Evolutionary conservation across 2,329 filamentous ascomycete genomes (phyloP), one percentile per base, ranked within the genome.

Genomic region (Penicillium palitans): DNA sequence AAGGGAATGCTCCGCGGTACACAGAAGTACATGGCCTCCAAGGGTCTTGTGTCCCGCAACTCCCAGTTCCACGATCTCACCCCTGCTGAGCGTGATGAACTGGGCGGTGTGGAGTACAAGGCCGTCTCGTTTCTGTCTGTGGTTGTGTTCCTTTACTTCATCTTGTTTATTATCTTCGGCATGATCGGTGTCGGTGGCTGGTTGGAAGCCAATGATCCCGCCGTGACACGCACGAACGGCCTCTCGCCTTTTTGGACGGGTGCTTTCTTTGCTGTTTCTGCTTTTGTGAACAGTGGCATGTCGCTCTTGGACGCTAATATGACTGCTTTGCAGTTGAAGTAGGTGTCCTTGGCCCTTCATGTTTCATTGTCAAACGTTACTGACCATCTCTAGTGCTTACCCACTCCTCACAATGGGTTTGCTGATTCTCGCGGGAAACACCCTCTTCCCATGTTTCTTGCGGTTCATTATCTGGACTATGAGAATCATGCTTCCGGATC

Each of bases 401-500:
- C 68, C 76, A 1, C 68, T 81, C 4, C 63, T 81, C 15, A 76
- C 76, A 1, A 76, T 87, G 78, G 83, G 82, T 6, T 64, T 83
- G 12, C 72, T 88, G 60, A 83, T 87, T 52, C 76, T 89, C 6
- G 86, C 86, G 0, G 87, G 87, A 4, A 88, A 89, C 48, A 89
- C 87, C 4, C 83, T 84, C 0, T 89, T 87, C 65, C 87, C 87
- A 0, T 78, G 87, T 51, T 84, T 89, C 59, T 72, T 90, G 13
- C 80, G 87, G 4, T 76, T 88, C 10, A 80, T 81, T 17, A 74
- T 89, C 10, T 88, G 85, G 83, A 69, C 68, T 2, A 73, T 82
- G 52, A 67, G 65, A 19, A 29, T 64, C 54, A 2, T 75, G 66
- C 51, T 77, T 56, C 68, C 73, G 1, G 56, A 68, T 41, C 52